Percentiles rank a stretch among this genome's conserved stretches.
Evolutionary conservation across 768 basidiomycete genomes (phyloP).

Genomic region (Daedalea quercina): DNA sequence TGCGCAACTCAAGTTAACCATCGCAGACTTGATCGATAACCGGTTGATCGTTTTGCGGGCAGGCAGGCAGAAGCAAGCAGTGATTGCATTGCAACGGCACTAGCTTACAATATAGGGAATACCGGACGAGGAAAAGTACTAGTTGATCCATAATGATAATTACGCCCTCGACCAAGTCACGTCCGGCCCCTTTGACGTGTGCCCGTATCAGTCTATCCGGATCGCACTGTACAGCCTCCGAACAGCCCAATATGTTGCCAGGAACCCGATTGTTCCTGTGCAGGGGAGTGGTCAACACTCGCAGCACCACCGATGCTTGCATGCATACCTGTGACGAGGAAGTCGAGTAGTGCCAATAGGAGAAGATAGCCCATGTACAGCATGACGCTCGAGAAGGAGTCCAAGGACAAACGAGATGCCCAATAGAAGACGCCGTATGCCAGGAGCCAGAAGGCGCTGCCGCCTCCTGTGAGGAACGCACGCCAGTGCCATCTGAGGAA

Average conservation of each 20-base stretch:
- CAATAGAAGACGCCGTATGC: conserved; percentile 87
- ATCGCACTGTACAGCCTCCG: conserved; percentile 77
- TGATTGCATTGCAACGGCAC: conserved; percentile 34
- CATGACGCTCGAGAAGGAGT: conserved; percentile 71
- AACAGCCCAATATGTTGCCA: conserved; percentile 89
- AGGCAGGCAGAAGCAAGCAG: conserved; percentile 65
- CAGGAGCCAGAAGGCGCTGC: conserved; percentile 87
- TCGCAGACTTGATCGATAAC: conserved; percentile 49
- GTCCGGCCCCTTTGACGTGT: neutral
- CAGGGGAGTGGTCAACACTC: neutral
- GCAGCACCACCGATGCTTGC: neutral
- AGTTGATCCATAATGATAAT: neutral
- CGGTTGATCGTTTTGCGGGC: conserved; percentile 60
- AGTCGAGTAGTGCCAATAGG: conserved; percentile 76
- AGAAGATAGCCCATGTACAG: conserved; percentile 90
- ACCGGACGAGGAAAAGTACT: neutral
- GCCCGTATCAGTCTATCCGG: conserved; percentile 51
- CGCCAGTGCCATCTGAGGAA: conserved; percentile 88
- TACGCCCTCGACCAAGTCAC: neutral
- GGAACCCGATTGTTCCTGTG: conserved; percentile 83
- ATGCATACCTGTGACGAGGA: conserved; percentile 70
- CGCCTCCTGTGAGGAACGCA: conserved; percentile 86
- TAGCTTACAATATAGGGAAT: neutral
- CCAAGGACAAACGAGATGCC: conserved; percentile 79
- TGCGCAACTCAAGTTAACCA: conserved; percentile 33